phyloP scores from a whole-genome alignment of 148 eudicot species.

The Linanthus parryae region DNA sequence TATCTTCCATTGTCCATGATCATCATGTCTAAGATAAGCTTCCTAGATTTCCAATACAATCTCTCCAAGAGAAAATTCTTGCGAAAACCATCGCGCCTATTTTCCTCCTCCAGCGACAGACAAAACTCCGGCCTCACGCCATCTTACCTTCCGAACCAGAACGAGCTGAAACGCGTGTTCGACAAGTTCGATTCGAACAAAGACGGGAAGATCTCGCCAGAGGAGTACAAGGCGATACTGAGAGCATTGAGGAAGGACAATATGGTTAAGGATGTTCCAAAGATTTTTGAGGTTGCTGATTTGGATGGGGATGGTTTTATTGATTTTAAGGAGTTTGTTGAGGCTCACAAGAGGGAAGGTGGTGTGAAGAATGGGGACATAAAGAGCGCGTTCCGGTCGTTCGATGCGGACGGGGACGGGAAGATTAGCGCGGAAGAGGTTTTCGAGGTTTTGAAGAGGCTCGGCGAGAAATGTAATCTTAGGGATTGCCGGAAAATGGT shows the following conservation, averaged over 20 bases:
- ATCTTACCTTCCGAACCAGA: constrained; percentile 29
- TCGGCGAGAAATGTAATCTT: constrained; percentile 48
- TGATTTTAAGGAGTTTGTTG: constrained; percentile 63
- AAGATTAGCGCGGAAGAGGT: constrained; percentile 60
- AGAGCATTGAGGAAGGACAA: constrained; percentile 42
- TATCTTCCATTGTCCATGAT: not conserved
- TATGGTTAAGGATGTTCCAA: constrained; percentile 29
- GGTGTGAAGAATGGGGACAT: constrained; percentile 55
- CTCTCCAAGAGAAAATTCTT: constrained; percentile 38
- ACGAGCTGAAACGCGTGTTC: constrained; percentile 54
- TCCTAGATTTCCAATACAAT: constrained; percentile 61
- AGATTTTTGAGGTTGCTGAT: constrained; percentile 66
- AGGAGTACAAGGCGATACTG: constrained; percentile 58
- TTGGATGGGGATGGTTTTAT: constrained; percentile 67
- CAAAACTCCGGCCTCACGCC: constrained; percentile 29
- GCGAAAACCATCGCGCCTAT: constrained; percentile 34
- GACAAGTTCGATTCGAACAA: constrained; percentile 50
- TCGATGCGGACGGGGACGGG: constrained; percentile 64
- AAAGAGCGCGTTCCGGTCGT: constrained; percentile 46
- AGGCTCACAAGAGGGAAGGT: constrained; percentile 53
- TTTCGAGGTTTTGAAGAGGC: constrained; percentile 32
- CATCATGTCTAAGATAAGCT: constrained; percentile 35
- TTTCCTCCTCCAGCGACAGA: constrained; percentile 36
- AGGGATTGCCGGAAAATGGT: constrained; percentile 60
- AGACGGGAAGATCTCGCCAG: constrained; percentile 69